Conservation (phyloP, 75 land plant species). For the Sequoiadendron giganteum region DNA sequence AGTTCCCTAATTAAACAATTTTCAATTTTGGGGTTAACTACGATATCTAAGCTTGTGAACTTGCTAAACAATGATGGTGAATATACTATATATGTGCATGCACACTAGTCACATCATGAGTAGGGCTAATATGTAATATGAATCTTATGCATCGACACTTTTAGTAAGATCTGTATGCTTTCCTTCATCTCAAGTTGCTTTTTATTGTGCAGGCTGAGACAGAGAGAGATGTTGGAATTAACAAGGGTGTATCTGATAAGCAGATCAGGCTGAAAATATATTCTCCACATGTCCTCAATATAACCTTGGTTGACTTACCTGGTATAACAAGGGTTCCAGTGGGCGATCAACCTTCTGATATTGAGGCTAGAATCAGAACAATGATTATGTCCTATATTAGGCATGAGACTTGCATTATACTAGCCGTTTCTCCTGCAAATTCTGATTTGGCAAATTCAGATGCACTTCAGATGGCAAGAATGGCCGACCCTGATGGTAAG, state of each 20-base stretch:
- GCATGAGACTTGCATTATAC: conserved; percentile 52
- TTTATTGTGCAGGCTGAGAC: conserved; percentile 39
- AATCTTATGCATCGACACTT: background rate
- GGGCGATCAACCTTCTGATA: conserved; percentile 50
- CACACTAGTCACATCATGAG: background rate
- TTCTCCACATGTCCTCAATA: conserved; percentile 44
- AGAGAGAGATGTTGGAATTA: conserved; percentile 39
- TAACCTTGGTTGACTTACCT: conserved; percentile 45
- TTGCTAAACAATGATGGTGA: background rate
- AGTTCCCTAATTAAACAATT: background rate
- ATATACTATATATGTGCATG: background rate
- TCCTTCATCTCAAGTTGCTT: background rate
- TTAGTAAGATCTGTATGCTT: background rate
- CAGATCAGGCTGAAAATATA: conserved; percentile 45
- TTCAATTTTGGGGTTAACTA: background rate
- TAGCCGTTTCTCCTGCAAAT: conserved; percentile 53
- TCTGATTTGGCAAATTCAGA: conserved; percentile 51
- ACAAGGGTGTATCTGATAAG: conserved; percentile 47
- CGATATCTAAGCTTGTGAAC: background rate
- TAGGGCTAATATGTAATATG: background rate
- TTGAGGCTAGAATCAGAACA: conserved; percentile 43
- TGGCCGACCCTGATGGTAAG: conserved; percentile 51
- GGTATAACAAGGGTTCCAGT: conserved; percentile 53
- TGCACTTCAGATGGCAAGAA: conserved; percentile 51
- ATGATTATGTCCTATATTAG: conserved; percentile 49